These are phyloP conservation scores for Fonsecaea pugnacius DNA, from an alignment of 2,329 filamentous ascomycete species.

Conservation along the genomic window DNA sequence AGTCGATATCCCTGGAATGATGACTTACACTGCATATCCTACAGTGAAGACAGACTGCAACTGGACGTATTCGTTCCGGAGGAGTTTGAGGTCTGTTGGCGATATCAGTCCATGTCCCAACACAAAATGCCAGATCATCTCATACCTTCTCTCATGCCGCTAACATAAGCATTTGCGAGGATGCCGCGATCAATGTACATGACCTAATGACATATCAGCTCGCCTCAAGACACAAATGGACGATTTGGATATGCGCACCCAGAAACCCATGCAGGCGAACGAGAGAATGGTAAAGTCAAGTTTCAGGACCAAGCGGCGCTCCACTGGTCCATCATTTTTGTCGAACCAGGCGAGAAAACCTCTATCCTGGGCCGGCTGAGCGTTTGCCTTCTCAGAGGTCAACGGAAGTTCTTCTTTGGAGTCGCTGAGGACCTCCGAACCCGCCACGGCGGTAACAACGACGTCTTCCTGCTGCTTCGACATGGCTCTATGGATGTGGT, in stretches of 20 bases:
- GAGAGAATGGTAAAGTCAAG: conserved; percentile 55
- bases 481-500: no score
- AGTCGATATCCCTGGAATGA: not conserved
- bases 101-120: not conserved
- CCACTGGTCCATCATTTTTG: conserved; percentile 13
- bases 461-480: no score
- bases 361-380: not conserved
- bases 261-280: conserved; percentile 51
- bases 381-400: no score
- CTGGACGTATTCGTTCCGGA: conserved; percentile 43
- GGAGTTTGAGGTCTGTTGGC: conserved; percentile 34
- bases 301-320: conserved; percentile 54
- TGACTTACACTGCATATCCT: conserved; percentile 23
- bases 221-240: not conserved
- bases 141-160: conserved; percentile 42
- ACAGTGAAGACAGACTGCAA: conserved; percentile 27
- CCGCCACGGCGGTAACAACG: no score
- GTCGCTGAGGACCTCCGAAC: no score
- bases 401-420: no score
- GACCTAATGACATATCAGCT: not conserved
- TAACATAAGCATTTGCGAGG: conserved; percentile 52
- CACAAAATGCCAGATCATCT: no score
- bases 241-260: conserved; percentile 10
- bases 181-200: conserved; percentile 51
- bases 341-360: conserved; percentile 5